Evolutionary conservation across 2,329 filamentous ascomycete genomes (phyloP).

Genomic region (Calonectria henricotiae): DNA sequence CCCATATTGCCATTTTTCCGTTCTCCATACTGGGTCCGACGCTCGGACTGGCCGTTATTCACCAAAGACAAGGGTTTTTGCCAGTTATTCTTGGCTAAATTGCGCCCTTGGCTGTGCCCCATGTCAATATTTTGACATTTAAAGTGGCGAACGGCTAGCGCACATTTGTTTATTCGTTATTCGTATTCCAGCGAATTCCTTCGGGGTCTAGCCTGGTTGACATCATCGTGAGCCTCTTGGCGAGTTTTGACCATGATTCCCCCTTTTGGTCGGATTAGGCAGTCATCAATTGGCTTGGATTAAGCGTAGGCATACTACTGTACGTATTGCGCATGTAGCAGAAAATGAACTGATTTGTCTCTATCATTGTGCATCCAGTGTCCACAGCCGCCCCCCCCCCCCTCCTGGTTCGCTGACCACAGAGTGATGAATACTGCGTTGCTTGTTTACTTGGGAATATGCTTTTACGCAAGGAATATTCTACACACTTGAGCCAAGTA

Average conservation of each 20-base stretch:
- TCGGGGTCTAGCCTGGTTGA: background rate
- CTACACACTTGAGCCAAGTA: too few species aligned
- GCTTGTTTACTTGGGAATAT: background rate
- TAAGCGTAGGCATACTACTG: background rate
- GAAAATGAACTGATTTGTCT: background rate
- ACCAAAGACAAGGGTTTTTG: background rate
- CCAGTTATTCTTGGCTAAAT: background rate
- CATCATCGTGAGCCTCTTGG: background rate
- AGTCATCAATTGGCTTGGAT: slow-evolving; percentile 4
- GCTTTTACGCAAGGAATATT: too few species aligned
- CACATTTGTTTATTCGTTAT: background rate
- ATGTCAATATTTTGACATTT: slow-evolving; percentile 25
- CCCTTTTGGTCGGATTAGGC: background rate
- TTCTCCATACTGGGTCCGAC: background rate
- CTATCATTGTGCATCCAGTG: background rate
- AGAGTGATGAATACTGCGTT: background rate
- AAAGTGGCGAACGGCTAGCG: slow-evolving; percentile 10
- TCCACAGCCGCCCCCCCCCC: background rate
- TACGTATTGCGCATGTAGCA: too few species aligned
- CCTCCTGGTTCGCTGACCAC: background rate
- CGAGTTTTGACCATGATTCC: background rate
- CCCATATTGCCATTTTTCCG: background rate
- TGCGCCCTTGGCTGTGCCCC: background rate
- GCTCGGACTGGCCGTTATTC: slow-evolving; percentile 6
- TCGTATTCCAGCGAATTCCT: slow-evolving; percentile 1